Evolutionary conservation across 768 basidiomycete genomes (phyloP).

Genomic region (Pulveroboletus frians): DNA sequence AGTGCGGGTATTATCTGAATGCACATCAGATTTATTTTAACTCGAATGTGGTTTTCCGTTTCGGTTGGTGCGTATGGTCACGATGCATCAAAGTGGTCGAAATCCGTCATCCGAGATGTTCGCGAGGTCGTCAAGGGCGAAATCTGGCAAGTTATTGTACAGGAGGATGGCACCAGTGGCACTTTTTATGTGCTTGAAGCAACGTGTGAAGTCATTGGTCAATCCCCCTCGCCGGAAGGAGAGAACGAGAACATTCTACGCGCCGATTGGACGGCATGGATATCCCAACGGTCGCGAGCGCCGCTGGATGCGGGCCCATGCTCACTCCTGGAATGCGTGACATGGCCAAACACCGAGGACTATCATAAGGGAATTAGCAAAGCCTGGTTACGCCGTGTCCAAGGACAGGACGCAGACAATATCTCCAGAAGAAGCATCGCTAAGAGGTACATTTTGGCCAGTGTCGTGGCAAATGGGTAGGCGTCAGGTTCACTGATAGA

Average conservation of each 20-base stretch:
- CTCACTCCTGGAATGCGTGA: conserved; percentile 35
- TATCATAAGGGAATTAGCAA: conserved; percentile 64
- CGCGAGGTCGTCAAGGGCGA: conserved; percentile 51
- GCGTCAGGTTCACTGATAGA: neutral
- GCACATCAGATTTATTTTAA: conserved; percentile 53
- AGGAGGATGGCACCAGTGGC: conserved; percentile 13
- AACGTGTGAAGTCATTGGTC: conserved; percentile 71
- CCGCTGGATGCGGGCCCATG: neutral
- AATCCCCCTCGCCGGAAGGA: conserved; percentile 13
- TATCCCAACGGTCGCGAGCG: conserved; percentile 27
- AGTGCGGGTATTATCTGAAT: conserved; percentile 1
- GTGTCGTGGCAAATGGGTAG: conserved; percentile 70
- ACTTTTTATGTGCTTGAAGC: conserved; percentile 56
- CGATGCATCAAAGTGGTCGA: conserved; percentile 32
- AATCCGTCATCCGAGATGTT: conserved; percentile 40
- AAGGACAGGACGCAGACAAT: conserved; percentile 39
- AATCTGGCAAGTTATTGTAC: conserved; percentile 53
- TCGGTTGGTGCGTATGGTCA: conserved; percentile 43
- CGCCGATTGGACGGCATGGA: conserved; percentile 63
- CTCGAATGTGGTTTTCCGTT: conserved; percentile 56
- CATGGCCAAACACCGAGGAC: conserved; percentile 69
- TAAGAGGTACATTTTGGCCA: conserved; percentile 60
- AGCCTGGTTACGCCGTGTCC: conserved; percentile 50
- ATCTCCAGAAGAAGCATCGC: conserved; percentile 46
- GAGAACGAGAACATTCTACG: conserved; percentile 32